A percentile compares a stretch with the other conserved stretches of the same genome.
Conservation (phyloP, 768 basidiomycete genomes). For the Russula sp. region DNA sequence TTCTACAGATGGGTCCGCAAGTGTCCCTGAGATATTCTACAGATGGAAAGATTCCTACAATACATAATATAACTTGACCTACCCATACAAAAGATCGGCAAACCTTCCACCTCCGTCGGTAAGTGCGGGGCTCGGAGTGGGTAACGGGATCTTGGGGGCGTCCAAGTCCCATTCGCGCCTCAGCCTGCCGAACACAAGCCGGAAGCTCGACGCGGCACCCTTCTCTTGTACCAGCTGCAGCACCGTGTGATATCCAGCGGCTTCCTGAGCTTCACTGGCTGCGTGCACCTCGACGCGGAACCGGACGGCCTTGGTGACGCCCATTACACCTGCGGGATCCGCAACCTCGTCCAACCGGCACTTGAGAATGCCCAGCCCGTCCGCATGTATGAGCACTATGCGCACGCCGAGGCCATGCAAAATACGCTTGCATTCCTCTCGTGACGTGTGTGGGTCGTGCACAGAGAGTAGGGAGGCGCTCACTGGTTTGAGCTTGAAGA, state of each 20-base stretch:
- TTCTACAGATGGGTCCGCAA: conserved; percentile 25
- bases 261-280: conserved; percentile 36
- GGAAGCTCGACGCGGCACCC: conserved; percentile 80
- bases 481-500: conserved; percentile 81
- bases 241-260: conserved; percentile 48
- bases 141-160: conserved; percentile 26
- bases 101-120: conserved; percentile 29
- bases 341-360: conserved; percentile 68
- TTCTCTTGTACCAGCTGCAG: conserved; percentile 76
- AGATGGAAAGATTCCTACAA: not conserved
- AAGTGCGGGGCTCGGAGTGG: conserved; percentile 29
- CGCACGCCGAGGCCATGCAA: conserved; percentile 66
- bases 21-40: conserved; percentile 7
- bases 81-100: conserved; percentile 33
- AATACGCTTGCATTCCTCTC: conserved; percentile 66
- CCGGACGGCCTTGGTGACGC: conserved; percentile 59
- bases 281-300: conserved; percentile 76
- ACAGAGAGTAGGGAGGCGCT: conserved; percentile 52
- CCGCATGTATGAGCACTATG: conserved; percentile 59
- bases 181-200: conserved; percentile 61
- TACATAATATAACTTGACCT: not conserved
- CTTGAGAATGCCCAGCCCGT: conserved; percentile 61
- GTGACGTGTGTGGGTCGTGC: conserved; percentile 55
- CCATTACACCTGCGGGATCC: conserved; percentile 48
- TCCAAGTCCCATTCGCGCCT: conserved; percentile 68